These are phyloP conservation scores for Aspergillus fumigatiaffinis DNA, from an alignment of 2,329 filamentous ascomycete species.

Conservation along the genomic window DNA sequence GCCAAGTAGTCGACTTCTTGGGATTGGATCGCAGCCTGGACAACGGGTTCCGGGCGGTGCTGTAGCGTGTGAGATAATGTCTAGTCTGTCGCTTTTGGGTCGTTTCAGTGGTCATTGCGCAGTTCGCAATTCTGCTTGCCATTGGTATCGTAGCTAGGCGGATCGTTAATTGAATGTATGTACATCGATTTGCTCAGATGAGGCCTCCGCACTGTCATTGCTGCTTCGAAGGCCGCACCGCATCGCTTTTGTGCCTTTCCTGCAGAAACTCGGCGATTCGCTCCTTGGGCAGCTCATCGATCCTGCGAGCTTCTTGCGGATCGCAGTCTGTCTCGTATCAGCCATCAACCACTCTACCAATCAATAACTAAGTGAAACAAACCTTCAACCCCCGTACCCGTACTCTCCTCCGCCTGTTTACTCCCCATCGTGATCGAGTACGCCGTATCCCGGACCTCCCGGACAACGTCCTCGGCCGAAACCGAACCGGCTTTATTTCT, in stretches of 20 bases:
- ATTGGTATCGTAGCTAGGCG: not conserved
- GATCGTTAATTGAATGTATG: not conserved
- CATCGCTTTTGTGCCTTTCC: constrained; percentile 26
- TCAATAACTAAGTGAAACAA: not conserved
- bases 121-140: not conserved
- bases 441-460: constrained; percentile 9
- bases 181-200: not conserved
- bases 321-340: not conserved
- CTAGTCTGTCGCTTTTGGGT: not conserved
- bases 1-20: constrained; percentile 51
- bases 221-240: constrained; percentile 6
- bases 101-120: constrained; percentile 1
- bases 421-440: constrained; percentile 7
- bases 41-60: constrained; percentile 25
- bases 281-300: constrained; percentile 28
- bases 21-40: constrained; percentile 42
- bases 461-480: constrained; percentile 8
- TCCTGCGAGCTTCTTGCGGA: constrained; percentile 10
- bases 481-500: constrained; percentile 8
- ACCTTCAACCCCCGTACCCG: not conserved
- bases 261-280: constrained; percentile 30
- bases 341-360: not conserved
- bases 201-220: not conserved
- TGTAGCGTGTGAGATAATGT: constrained; percentile 12
- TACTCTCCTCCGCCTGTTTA: not conserved